Percentiles rank a stretch among this genome's conserved stretches.
Conservation (phyloP, 441 rosid genomes). For the Erodium moschatum region DNA sequence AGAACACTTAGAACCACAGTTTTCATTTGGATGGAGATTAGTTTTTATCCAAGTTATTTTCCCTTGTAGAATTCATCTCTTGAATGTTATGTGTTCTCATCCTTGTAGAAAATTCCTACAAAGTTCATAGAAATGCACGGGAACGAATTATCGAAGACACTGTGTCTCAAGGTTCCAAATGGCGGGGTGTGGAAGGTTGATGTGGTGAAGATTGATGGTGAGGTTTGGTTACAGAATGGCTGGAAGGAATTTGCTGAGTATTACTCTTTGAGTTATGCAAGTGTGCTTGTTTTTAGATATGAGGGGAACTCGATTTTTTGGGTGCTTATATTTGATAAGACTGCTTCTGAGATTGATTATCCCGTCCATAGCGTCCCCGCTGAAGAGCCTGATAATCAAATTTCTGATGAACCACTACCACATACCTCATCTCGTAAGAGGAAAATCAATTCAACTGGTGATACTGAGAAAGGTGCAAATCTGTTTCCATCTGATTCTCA, state of each 20-base stretch:
- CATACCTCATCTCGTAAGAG: constrained; percentile 8
- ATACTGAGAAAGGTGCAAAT: background rate
- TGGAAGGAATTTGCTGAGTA: constrained; percentile 27
- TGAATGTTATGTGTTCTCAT: background rate
- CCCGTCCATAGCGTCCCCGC: background rate
- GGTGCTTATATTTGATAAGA: constrained; percentile 28
- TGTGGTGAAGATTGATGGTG: constrained; percentile 14
- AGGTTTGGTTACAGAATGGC: constrained; percentile 25
- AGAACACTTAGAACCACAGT: too few relatives aligned
- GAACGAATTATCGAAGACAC: constrained; percentile 8
- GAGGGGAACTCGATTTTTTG: constrained; percentile 19
- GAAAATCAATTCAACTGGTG: background rate
- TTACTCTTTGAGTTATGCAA: constrained; percentile 13
- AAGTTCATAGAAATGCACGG: constrained; percentile 17
- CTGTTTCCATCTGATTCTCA: background rate
- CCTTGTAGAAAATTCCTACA: constrained; percentile 20
- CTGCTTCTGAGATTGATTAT: constrained; percentile 26
- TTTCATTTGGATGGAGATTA: background rate
- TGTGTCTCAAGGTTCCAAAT: constrained; percentile 21
- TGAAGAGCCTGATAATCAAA: background rate
- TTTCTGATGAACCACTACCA: background rate
- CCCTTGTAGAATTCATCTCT: background rate
- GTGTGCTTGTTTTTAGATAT: constrained; percentile 23
- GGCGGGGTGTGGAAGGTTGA: constrained; percentile 25
- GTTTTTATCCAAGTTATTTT: too few relatives aligned